Base-by-base conservation (phyloP, 2,329 filamentous ascomycete genomes). In the Epichloe amarillans region DNA sequence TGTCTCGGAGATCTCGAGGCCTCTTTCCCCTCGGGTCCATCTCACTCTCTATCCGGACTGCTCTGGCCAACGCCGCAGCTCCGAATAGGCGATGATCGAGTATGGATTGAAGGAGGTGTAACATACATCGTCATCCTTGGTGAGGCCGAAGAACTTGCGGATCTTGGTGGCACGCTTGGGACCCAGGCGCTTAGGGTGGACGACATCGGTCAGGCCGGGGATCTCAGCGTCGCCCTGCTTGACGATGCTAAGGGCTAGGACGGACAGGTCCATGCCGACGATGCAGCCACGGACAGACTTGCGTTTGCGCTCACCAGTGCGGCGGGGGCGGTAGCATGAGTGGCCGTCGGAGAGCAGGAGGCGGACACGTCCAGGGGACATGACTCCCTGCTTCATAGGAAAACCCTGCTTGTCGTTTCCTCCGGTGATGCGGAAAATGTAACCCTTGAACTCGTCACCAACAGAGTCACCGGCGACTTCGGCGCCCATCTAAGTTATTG, bases 361-460 rank as follows among this genome's bases (percentile, higher is more conserved):
- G 64, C 88, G 86, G 77, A 96, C 93, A 93, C 93, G 93, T 73
- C 88, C 93, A 67, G 93, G 75, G 95, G 95, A 87, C 82, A 98
- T 91, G 73, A 95, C 87, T 82, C 93, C 93, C 85, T 98, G 94
- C 89, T 98, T 98, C 93, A 98, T 98, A 66, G 93, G 93, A 84
- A 98, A 98, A 80, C 93, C 93, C 82, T 98, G 94, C 88, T 98
- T 98, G 87, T 98, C 93, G 86, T 98, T 98, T 72, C 94, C 93
- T 26, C 93, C 94, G 67, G 93, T 98, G 80, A 98, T 97, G 72
- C 83, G 86, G 85, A 98, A 89, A 79, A 98, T 84, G 82, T 98
- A 98, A 75, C 93, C 93, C 83, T 96, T 96, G 87, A 95, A 98
- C 79, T 98, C 93, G 71, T 97, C 90, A 69, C 93, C 93, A 68